Evolutionary conservation across 75 land plant species (phyloP).

Genomic region (Selaginella tamariscina): DNA sequence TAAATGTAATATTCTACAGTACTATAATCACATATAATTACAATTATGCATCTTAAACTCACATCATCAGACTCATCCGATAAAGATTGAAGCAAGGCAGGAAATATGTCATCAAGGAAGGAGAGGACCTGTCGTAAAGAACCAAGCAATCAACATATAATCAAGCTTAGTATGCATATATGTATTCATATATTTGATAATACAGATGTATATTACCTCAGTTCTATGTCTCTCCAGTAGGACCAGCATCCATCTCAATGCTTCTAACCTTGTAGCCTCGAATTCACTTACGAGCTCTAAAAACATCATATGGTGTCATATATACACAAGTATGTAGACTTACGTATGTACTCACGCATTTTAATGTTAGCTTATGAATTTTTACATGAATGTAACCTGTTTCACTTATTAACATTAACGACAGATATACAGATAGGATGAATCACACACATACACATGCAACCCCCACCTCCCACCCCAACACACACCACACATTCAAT

Average conservation of each 20-base stretch:
- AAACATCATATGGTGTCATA: slow-evolving; percentile 1
- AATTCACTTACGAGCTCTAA: slow-evolving; percentile 72
- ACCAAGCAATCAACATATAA: neutral
- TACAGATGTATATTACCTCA: slow-evolving; percentile 80
- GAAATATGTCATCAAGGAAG: slow-evolving; percentile 61
- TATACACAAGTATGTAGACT: neutral
- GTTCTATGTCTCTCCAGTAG: slow-evolving; percentile 58
- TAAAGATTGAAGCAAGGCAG: slow-evolving; percentile 56
- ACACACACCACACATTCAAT: slow-evolving; percentile 5
- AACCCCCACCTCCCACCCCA: slow-evolving; percentile 5
- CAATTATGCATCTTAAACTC: slow-evolving; percentile 4
- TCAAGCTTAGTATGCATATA: neutral
- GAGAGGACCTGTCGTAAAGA: slow-evolving; percentile 54
- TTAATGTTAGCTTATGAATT: too few species aligned
- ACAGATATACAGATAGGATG: too few species aligned
- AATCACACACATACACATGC: too few species aligned
- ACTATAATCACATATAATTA: neutral
- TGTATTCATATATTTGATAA: too few species aligned
- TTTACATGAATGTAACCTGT: too few species aligned
- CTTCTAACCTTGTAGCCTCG: slow-evolving; percentile 83
- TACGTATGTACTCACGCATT: too few species aligned
- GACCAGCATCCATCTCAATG: slow-evolving; percentile 74
- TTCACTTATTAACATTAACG: too few species aligned
- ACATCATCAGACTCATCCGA: slow-evolving; percentile 96
- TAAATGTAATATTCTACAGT: neutral